Evolutionary conservation across 2,329 filamentous ascomycete species (phyloP).

Genomic region (Pseudocercospora crystallina): DNA sequence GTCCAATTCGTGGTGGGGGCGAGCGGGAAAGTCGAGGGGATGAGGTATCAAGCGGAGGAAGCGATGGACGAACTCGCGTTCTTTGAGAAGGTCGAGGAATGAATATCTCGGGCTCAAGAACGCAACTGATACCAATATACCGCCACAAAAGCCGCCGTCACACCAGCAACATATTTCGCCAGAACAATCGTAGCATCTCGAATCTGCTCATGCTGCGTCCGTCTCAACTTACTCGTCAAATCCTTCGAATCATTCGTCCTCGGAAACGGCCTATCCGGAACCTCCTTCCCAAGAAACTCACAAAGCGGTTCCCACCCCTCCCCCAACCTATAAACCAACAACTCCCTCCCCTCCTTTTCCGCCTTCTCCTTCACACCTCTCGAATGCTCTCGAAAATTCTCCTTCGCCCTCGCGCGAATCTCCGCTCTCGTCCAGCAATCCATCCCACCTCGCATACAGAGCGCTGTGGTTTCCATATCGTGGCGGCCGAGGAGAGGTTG

Average conservation of each 20-base stretch:
- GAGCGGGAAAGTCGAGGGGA: constrained; percentile 11
- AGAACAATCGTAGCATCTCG: too few relatives aligned
- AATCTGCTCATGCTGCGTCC: too few relatives aligned
- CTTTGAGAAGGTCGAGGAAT: constrained; percentile 12
- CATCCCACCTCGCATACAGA: constrained; percentile 1
- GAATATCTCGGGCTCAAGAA: too few relatives aligned
- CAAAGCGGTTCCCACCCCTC: constrained; percentile 33
- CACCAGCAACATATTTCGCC: too few relatives aligned
- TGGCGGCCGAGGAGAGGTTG: constrained; percentile 6
- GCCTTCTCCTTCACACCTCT: constrained; percentile 5
- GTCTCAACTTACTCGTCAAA: not conserved
- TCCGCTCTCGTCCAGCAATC: not conserved
- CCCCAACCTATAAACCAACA: constrained; percentile 25
- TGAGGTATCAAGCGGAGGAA: constrained; percentile 13
- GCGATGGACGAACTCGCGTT: constrained; percentile 13
- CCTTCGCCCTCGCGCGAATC: too few relatives aligned
- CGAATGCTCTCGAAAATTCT: not conserved
- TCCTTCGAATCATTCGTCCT: constrained; percentile 15
- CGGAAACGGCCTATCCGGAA: constrained; percentile 28
- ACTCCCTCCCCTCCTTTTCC: constrained; percentile 2
- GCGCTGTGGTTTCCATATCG: constrained; percentile 7
- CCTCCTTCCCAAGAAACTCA: constrained; percentile 25
- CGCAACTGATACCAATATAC: too few relatives aligned
- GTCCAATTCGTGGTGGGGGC: constrained; percentile 10
- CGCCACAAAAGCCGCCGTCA: too few relatives aligned